Evolutionary conservation across 2,329 filamentous ascomycete species (phyloP).

Genomic region (Hymenoscyphus fructigenus): DNA sequence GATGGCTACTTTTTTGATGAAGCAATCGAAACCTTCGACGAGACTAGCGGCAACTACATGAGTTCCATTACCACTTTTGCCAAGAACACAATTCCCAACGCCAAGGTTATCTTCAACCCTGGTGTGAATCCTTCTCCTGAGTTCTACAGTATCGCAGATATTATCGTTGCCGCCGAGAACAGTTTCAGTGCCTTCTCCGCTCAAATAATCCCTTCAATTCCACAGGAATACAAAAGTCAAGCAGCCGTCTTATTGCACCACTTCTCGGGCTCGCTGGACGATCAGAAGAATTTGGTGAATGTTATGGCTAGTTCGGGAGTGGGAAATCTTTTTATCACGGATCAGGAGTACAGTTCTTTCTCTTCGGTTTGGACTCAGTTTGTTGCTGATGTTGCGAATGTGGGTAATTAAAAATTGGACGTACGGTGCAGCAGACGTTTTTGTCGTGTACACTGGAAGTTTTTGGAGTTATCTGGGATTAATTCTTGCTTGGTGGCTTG

Average conservation of each 20-base stretch:
- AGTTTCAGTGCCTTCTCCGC: background rate
- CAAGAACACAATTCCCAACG: background rate
- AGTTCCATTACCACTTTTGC: background rate
- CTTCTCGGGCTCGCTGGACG: background rate
- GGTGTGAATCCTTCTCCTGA: background rate
- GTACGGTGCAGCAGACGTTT: background rate
- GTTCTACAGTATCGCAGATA: background rate
- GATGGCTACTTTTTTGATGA: conserved; percentile 25
- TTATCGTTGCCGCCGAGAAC: background rate
- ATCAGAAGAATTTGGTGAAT: background rate
- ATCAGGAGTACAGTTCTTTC: background rate
- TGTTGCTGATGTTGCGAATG: background rate
- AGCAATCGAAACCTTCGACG: conserved; percentile 2
- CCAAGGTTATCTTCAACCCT: conserved; percentile 6
- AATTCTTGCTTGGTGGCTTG: too few species aligned
- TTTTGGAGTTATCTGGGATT: background rate
- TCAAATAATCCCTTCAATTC: background rate
- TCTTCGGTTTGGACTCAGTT: background rate
- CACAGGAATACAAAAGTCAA: background rate
- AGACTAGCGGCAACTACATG: background rate
- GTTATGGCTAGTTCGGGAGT: background rate
- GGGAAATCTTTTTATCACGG: background rate
- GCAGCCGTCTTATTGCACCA: background rate
- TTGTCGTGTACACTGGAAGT: background rate
- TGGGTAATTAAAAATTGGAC: background rate